A percentile compares a stretch with the other conserved stretches of the same genome.
These are phyloP conservation scores for Chrysanthemum seticuspe DNA, from an alignment of 129 eudicot genomes.

Conservation along the genomic window DNA sequence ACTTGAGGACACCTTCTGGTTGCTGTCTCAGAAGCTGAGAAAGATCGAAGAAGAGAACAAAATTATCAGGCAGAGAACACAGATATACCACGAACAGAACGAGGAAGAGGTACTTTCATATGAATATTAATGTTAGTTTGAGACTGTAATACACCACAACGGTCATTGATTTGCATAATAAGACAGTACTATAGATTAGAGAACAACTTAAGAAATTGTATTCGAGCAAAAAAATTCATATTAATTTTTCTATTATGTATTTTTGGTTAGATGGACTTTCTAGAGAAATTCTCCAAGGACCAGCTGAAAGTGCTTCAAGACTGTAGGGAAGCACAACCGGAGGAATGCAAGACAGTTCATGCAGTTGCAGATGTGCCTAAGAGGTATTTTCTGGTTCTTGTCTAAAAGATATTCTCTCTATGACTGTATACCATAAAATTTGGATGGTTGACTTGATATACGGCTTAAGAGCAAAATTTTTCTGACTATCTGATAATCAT, in stretches of 20 bases:
- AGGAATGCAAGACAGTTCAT: constrained; percentile 39
- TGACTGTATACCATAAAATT: neutral
- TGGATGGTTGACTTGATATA: neutral
- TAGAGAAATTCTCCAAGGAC: constrained; percentile 65
- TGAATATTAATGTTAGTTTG: neutral
- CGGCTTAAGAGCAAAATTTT: too few relatives aligned
- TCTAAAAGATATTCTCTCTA: neutral
- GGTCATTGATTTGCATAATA: constrained; percentile 4
- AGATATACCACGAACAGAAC: constrained; percentile 55
- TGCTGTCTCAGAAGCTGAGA: constrained; percentile 51
- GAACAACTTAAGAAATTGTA: too few relatives aligned
- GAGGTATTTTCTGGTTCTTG: constrained; percentile 38
- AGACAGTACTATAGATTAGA: too few relatives aligned
- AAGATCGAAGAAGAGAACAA: constrained; percentile 51
- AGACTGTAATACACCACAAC: neutral
- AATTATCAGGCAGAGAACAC: constrained; percentile 56
- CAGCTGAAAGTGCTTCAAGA: constrained; percentile 50
- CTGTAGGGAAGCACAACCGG: constrained; percentile 47
- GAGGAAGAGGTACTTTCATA: constrained; percentile 59
- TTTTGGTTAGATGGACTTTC: constrained; percentile 61
- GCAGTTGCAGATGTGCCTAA: constrained; percentile 29
- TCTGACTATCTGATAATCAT: too few relatives aligned
- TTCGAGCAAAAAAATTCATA: neutral
- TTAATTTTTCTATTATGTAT: neutral
- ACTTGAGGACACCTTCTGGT: constrained; percentile 50